Evolutionary conservation across 2,329 filamentous ascomycete species (phyloP), one percentile per base, ranked within the genome.

Genomic region (Elsinoe perseae): DNA sequence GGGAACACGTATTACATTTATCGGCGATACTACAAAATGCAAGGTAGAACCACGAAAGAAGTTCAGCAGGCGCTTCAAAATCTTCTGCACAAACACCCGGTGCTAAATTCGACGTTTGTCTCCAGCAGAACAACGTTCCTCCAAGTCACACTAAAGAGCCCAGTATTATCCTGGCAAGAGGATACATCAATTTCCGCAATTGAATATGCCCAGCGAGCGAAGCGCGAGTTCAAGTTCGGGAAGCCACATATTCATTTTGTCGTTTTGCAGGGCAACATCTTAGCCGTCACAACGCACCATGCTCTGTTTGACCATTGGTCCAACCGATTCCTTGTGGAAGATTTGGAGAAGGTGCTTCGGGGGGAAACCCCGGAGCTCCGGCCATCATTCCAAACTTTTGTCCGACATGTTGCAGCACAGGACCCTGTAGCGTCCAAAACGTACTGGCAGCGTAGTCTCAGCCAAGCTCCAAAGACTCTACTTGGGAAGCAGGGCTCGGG

Each of bases 261-360:
- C 16, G 16, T 34, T 4, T n/a, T 34, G 16, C 25, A 21, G 10
- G 48, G 14, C 23, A 34, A 32, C 14, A 10, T 32, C 28, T 21
- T 52, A 12, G 48, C 30, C 6, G 16, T 52, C 3, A 36, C 28
- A 5, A 52, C 28, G 6, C 48, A 52, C 28, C 48, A 52, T 36
- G 48, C 48, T 3, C n/a, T 52, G 25, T 52, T 52, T 21, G 48
- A 52, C 21, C 25, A 34, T 21, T 52, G 48, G 48, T 32, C 25
- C 10, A 34, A 32, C 16, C 7, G 28, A 23, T 36, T 52, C 25
- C 25, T 52, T 36, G 30, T 52, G 14, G 30, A 52, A 21, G 30
- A 28, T 23, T 16, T 52, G 2, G 30, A 32, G n/a, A n/a, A 32
- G 16, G 10, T 32, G 9, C 27, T 32, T n/a, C 25, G 3, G 12